Conservation (phyloP, 2,329 filamentous ascomycete species). For the Exophiala sideris region DNA sequence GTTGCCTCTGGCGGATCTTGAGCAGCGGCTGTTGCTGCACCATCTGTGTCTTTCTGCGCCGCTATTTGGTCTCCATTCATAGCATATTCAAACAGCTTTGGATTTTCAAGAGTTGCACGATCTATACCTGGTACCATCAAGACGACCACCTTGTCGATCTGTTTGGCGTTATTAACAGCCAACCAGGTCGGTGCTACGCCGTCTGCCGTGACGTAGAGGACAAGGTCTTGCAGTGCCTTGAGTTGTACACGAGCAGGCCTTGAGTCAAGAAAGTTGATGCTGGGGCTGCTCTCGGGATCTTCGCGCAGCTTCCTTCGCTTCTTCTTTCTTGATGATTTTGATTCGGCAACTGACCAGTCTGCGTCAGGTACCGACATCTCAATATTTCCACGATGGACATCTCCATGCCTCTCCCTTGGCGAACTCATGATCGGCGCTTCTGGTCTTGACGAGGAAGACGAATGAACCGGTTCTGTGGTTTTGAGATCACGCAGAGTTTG, state of each 20-base stretch:
- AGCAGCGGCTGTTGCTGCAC: background rate
- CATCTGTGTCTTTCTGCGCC: background rate
- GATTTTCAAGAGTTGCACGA: slow-evolving; percentile 65
- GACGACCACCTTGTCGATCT: slow-evolving; percentile 71
- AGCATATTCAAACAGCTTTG: slow-evolving; percentile 5
- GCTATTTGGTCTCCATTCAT: background rate
- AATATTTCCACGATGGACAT: no score
- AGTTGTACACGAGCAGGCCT: slow-evolving; percentile 44
- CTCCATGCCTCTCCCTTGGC: no score
- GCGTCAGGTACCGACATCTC: background rate
- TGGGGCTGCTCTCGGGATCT: slow-evolving; percentile 4
- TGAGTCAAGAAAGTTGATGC: slow-evolving; percentile 17
- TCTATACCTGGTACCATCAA: slow-evolving; percentile 92
- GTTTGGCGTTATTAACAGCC: slow-evolving; percentile 54
- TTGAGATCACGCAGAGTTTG: background rate
- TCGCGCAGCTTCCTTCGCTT: slow-evolving; percentile 18
- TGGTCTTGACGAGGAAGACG: background rate
- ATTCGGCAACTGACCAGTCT: slow-evolving; percentile 17
- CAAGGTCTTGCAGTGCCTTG: slow-evolving; percentile 56
- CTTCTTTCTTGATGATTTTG: slow-evolving; percentile 19
- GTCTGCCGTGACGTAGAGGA: slow-evolving; percentile 61
- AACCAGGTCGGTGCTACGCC: slow-evolving; percentile 62
- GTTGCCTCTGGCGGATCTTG: background rate
- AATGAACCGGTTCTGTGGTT: background rate
- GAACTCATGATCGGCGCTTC: background rate